Evolutionary conservation across 768 basidiomycete genomes (phyloP), one percentile per base, ranked within the genome.

Genomic region (Lyophyllum semitale): DNA sequence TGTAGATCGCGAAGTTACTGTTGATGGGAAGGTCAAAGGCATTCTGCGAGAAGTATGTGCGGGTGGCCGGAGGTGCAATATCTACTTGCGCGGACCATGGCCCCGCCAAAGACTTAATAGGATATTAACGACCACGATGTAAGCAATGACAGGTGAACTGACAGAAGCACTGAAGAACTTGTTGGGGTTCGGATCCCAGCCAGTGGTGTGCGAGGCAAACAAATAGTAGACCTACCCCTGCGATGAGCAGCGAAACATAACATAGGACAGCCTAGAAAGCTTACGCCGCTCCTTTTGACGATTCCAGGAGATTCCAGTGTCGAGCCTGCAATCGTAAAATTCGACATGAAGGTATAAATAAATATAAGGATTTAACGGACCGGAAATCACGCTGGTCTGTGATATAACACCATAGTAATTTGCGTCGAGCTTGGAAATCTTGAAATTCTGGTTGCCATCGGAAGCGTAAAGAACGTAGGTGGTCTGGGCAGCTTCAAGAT

Each of bases 361-460:
- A 12, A 37, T 17, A 37, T 37, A 26, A 26, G 30, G 20, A 1
- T 51, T 12, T 48, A 6, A 60, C 73, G 8, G 46, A 80, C 81
- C 79, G 51, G 71, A 63, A 43, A 84, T 63, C 6, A 75, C 73
- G 51, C 76, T 77, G 3, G 75, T 75, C 51, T 79, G 73, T 11
- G 77, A 68, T 0, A 74, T 71, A 17, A 87, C 80, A 54, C 80
- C 82, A 61, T 84, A 82, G 58, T 84, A 87, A 63, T 84, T 77
- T n/a, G 76, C 57, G 58, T 84, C 82, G 51, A 85, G 67, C 47
- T 68, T 69, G 12, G 84, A 75, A 22, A 87, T 84, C 73, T 87
- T 87, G 76, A 85, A 85, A 64, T 85, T 82, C 68, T 84, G 82
- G 65, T 87, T 87, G 67, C 83, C 83, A 68, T 87, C 84, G 5